Conservation (phyloP, 768 basidiomycete species). For the Tephrocybe sp. region DNA sequence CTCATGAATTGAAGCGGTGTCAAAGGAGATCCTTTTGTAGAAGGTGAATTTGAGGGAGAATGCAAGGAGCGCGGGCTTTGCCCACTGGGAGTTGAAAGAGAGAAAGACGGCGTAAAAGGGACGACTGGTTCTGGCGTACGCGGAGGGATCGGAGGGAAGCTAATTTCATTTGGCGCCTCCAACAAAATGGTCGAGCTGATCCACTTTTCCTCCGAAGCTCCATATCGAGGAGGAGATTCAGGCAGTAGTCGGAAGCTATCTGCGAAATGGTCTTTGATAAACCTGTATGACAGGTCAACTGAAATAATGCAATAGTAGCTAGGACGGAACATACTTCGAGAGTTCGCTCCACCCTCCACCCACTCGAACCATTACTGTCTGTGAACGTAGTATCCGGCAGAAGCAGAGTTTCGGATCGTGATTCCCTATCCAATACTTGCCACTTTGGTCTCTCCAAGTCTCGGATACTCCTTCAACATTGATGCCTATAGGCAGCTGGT, state of each 20-base stretch:
- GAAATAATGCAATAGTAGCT: background rate
- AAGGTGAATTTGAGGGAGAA: constrained; percentile 39
- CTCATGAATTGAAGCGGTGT: constrained; percentile 85
- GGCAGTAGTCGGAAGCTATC: constrained; percentile 76
- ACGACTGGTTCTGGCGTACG: constrained; percentile 68
- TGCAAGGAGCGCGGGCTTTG: constrained; percentile 51
- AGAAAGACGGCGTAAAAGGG: constrained; percentile 64
- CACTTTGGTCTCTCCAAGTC: constrained; percentile 90
- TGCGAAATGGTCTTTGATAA: constrained; percentile 84
- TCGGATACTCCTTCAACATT: constrained; percentile 80
- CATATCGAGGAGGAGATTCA: constrained; percentile 57
- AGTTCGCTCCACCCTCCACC: constrained; percentile 95
- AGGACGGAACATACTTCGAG: constrained; percentile 63
- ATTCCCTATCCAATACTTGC: constrained; percentile 96
- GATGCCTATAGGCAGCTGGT: constrained; percentile 82
- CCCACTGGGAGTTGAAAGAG: constrained; percentile 57
- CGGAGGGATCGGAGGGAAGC: constrained; percentile 31
- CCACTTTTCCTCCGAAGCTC: constrained; percentile 73
- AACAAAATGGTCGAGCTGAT: constrained; percentile 76
- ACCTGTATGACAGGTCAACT: constrained; percentile 43
- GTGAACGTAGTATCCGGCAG: constrained; percentile 86
- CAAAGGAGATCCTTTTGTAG: constrained; percentile 70
- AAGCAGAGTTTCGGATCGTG: constrained; percentile 89
- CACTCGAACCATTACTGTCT: constrained; percentile 95
- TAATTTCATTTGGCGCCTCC: constrained; percentile 45